Percentiles rank a stretch among this genome's conserved stretches.
These are phyloP conservation scores for Paraurostyla sp. DNA, from an alignment of 73 alveolate genomes.

Conservation along the genomic window DNA sequence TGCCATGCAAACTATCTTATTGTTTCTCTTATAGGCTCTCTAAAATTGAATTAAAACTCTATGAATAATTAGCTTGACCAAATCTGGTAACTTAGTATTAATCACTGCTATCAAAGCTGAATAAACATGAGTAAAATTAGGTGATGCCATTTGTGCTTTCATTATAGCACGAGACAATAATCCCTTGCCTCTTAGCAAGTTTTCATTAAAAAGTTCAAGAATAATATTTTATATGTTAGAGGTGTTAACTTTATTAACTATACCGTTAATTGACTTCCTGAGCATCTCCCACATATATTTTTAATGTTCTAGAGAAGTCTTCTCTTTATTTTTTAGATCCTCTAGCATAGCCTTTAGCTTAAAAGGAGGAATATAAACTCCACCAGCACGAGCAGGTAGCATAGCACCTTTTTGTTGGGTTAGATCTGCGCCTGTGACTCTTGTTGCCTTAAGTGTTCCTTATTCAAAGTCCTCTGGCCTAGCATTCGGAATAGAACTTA, in stretches of 20 bases:
- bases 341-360: conserved; percentile 92
- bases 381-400: conserved; percentile 85
- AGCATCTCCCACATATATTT: conserved; percentile 99
- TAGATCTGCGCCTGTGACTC: too few relatives aligned
- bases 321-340: conserved; percentile 91
- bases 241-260: conserved; percentile 95
- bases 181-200: conserved; percentile 99
- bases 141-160: conserved; percentile 96
- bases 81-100: conserved; percentile 98
- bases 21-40: conserved; percentile 97
- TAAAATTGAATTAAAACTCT: conserved; percentile 96
- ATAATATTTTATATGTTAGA: conserved; percentile 91
- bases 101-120: conserved; percentile 99
- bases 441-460: neutral
- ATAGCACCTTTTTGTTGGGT: neutral
- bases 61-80: conserved; percentile 93
- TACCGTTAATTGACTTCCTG: conserved; percentile 98
- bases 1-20: conserved; percentile 94
- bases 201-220: conserved; percentile 99
- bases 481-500: neutral
- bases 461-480: conserved; percentile 57
- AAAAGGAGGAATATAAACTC: conserved; percentile 97
- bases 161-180: conserved; percentile 95
- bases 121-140: conserved; percentile 96
- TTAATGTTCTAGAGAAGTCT: conserved; percentile 95